These are phyloP conservation scores for Clavispora asparagi DNA, from an alignment of 805 yeast species.

Conservation along the genomic window DNA sequence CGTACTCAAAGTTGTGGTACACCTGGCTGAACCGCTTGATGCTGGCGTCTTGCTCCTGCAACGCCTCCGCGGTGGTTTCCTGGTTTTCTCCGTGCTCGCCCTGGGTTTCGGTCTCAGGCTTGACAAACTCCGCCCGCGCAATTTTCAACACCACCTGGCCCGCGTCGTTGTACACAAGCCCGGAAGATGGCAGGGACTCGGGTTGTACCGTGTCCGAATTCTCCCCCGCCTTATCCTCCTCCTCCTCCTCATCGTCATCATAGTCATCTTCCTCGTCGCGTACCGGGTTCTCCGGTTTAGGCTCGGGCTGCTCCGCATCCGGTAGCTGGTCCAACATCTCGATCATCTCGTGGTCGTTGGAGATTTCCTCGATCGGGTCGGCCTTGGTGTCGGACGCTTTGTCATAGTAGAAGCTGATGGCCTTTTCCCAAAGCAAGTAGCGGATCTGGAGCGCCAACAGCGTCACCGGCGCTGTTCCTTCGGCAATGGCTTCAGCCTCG, in stretches of 20 bases:
- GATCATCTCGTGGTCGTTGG: constrained; percentile 31
- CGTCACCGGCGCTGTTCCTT: constrained; percentile 28
- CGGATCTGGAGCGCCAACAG: constrained; percentile 56
- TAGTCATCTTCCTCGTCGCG: constrained; percentile 18
- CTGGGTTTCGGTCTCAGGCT: constrained; percentile 3
- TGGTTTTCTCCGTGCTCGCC: constrained; percentile 8
- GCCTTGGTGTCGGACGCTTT: constrained; percentile 6
- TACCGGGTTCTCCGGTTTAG: background rate
- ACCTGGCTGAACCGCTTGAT: constrained; percentile 66
- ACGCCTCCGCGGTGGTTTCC: constrained; percentile 8
- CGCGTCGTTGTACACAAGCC: constrained; percentile 19
- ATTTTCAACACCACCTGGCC: constrained; percentile 29
- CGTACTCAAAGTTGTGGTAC: constrained; percentile 74
- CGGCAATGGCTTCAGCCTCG: constrained; percentile 31
- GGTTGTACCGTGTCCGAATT: constrained; percentile 1
- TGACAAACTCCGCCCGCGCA: constrained; percentile 25
- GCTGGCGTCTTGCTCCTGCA: constrained; percentile 39
- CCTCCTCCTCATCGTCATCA: constrained; percentile 17
- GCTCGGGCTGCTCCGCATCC: background rate
- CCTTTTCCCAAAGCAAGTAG: constrained; percentile 69
- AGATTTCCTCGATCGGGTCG: constrained; percentile 22
- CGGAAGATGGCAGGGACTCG: background rate
- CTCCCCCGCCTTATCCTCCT: constrained; percentile 19
- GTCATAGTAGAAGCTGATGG: constrained; percentile 44
- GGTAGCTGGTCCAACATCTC: constrained; percentile 23